Base-by-base conservation (phyloP, 2,329 filamentous ascomycete genomes). In the Niveomyces coronatus region DNA sequence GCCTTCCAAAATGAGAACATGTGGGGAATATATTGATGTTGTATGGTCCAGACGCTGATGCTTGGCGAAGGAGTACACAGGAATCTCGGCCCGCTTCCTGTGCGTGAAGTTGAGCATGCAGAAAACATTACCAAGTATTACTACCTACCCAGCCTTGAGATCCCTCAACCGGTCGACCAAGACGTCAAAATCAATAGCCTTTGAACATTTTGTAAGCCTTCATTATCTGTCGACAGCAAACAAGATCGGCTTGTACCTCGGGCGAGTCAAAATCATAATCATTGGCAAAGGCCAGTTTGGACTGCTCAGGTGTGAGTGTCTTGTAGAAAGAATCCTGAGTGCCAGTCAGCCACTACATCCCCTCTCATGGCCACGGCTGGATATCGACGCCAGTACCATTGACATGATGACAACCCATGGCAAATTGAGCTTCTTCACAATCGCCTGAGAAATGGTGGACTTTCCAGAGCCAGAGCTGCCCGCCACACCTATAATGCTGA, bases 351-450 rank as follows among this genome's bases (percentile, higher is more conserved):
- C 24, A 7, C 29, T 10, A 20, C 17, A 15, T 3, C 30, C 4
- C 4, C 19, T 14, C 9, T 39, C 17, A 24, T 23, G 38, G 40
- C 31, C 42, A 44, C 33, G 34, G 44, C 44, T 44, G n/a, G n/a
- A n/a, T 37, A 42, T 33, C 27, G 18, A 14, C 37, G 40, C 41
- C 54, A 65, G 54, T 71, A 89, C 86, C 82, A 98, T 96, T 29
- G 88, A 94, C 51, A 98, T 63, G 61, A 98, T 95, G 35, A 95
- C 88, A 44, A 98, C 91, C 89, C 91, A 98, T 40, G 91, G 91
- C 46, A 98, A 66, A 61, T 91, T 94, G 51, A 98, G 67, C 52
- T 84, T 81, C 51, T 76, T 81, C 47, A 96, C 85, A 50, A 98
- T 94, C 46, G 89, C 86, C 56, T 93, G 76, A 22, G 91, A 88